phyloP scores from a whole-genome alignment of 495 filamentous ascomycete genomes.

The Aspergillus homomorphus region DNA sequence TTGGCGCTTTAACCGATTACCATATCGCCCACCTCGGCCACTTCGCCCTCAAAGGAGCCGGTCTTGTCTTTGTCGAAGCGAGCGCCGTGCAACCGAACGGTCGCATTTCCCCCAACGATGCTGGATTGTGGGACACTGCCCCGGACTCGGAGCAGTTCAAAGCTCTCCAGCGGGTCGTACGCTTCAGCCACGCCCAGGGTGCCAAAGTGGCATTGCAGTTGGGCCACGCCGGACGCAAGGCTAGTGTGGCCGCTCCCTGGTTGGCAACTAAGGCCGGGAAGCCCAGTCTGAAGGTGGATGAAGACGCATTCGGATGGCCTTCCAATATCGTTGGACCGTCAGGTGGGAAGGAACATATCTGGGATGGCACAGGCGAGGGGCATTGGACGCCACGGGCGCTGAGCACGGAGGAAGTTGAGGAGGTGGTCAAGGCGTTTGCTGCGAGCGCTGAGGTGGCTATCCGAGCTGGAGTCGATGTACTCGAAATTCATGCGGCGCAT shows the following conservation, averaged over 20 bases:
- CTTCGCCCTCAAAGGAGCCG: constrained; percentile 60
- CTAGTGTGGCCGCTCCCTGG: constrained; percentile 62
- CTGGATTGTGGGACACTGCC: constrained; percentile 64
- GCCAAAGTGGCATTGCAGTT: constrained; percentile 71
- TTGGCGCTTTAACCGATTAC: constrained; percentile 68
- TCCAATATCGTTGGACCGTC: constrained; percentile 61
- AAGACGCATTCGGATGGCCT: constrained; percentile 65
- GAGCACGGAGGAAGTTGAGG: constrained; percentile 56
- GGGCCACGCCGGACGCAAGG: constrained; percentile 73
- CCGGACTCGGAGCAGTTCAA: constrained; percentile 55
- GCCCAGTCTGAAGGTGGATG: constrained; percentile 42
- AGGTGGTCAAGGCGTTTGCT: constrained; percentile 58
- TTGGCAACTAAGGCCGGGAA: constrained; percentile 29
- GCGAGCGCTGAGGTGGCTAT: constrained; percentile 58
- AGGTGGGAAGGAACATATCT: constrained; percentile 46
- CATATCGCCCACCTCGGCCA: constrained; percentile 64
- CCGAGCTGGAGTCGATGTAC: constrained; percentile 63
- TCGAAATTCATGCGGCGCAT: constrained; percentile 60
- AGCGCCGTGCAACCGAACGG: constrained; percentile 64
- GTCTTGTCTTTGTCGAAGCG: constrained; percentile 67
- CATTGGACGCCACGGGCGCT: constrained; percentile 38
- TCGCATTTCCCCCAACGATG: constrained; percentile 67
- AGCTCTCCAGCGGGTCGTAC: constrained; percentile 57
- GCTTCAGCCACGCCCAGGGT: constrained; percentile 59
- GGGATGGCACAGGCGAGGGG: constrained; percentile 35